Percentiles rank a stretch among this genome's conserved stretches.
Conservation (phyloP, 2,329 filamentous ascomycete species). For the Fusarium proliferatum region DNA sequence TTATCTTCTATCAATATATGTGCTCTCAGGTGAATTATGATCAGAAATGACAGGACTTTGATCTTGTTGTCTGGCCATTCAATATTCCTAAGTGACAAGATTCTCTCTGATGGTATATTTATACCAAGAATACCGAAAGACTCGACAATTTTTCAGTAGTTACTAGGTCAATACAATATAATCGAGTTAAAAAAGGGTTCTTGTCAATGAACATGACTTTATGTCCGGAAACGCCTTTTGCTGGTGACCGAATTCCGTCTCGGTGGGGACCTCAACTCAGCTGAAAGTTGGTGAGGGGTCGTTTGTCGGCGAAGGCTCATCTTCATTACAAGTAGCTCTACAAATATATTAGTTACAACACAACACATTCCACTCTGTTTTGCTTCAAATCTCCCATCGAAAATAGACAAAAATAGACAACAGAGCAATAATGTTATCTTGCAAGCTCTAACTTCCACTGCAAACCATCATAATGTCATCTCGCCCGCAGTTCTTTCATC, state of each 20-base stretch:
- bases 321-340: neutral
- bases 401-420: neutral
- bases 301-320: conserved; percentile 20
- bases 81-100: neutral
- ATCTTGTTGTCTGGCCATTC: neutral
- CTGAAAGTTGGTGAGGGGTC: conserved; percentile 1
- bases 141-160: neutral
- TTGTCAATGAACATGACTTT: neutral
- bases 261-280: neutral
- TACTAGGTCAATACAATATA: fast-evolving
- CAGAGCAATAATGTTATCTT: neutral
- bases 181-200: neutral
- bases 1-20: too few species aligned
- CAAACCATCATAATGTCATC: conserved; percentile 9
- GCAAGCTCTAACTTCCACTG: neutral
- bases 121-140: neutral
- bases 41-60: neutral
- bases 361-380: fast-evolving
- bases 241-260: neutral
- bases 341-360: neutral
- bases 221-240: neutral
- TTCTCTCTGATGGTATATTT: neutral
- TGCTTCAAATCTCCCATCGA: fast-evolving
- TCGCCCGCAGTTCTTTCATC: conserved; percentile 24
- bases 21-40: too few species aligned